Base-by-base conservation (phyloP, 495 filamentous ascomycete genomes). In the Penicillium pulvis region DNA sequence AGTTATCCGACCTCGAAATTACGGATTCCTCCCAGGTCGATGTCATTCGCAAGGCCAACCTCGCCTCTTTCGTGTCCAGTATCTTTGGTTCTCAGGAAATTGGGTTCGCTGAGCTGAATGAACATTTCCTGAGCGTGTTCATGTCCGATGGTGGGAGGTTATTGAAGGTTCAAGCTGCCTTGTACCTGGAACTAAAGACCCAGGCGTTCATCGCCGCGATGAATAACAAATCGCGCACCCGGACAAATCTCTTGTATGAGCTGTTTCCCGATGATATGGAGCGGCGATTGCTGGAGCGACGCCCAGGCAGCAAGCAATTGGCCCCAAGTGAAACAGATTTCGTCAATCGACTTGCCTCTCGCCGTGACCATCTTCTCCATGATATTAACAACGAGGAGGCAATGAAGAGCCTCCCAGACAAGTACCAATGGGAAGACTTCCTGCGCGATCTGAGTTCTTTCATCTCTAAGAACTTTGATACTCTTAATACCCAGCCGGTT, bases 171-270 rank as follows among this genome's bases (percentile, higher is more conserved):
- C 85, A 87, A 59, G 87, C 85, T 12, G 83, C 87, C 26, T 62
- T 97, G 26, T 90, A 90, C 60, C 76, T 97, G 17, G 88, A 91
- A 55, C 78, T 97, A 17, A 97, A 96, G 69, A 96, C 92, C 1
- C 90, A 95, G 58, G 85, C 87, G 10, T 90, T 93, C 59, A 87
- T 96, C 51, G 86, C 88, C 3, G 85, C 89, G 3, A 80, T 91
- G 64, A 78, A 81, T 43, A 86, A 83, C 52, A 81, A 83, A 19
- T 83, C 90, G 41, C 82, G 81, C 19, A 79, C 83, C 3, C 83
- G 82, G 47, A 85, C 87, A 4, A 87, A 88, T 35, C 78, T 91
- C 5, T 66, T 96, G 10, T 86, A 88, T 33, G 81, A 88, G 53
- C 70, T 95, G 0, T 96, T 96, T 64, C 89, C 91, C 0, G 73